Evolutionary conservation across 352 stramenopile genomes (phyloP).

Genomic region (Stramenopiles sp.): DNA sequence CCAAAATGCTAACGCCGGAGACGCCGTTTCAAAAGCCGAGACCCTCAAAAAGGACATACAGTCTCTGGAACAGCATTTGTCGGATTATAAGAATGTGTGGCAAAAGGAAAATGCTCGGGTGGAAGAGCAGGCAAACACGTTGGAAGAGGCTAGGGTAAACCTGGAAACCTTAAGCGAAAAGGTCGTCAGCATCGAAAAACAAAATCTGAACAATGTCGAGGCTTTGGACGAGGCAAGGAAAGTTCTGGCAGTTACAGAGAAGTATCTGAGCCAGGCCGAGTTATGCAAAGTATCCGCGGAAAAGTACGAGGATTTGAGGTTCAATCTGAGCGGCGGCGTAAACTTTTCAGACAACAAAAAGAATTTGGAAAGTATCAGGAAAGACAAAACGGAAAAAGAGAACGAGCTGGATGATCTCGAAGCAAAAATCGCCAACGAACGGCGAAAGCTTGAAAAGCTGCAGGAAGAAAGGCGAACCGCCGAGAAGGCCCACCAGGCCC

Average conservation of each 20-base stretch:
- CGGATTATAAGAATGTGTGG: not conserved
- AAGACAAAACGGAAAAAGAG: not conserved
- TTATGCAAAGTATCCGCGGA: not conserved
- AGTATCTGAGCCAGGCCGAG: not conserved
- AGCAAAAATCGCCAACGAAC: not conserved
- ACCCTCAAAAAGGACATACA: not conserved
- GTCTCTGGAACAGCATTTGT: not conserved
- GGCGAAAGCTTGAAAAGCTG: not conserved
- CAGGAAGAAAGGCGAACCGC: not conserved
- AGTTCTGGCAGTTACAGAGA: not conserved
- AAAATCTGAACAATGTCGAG: not conserved
- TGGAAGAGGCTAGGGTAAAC: not conserved
- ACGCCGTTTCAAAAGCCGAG: not conserved
- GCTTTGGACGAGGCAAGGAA: not conserved
- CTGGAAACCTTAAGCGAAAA: not conserved
- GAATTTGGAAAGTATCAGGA: not conserved
- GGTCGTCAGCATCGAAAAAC: not conserved
- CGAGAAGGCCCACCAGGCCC: not conserved
- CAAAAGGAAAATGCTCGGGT: too few species aligned
- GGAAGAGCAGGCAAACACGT: too few species aligned
- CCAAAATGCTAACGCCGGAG: not conserved
- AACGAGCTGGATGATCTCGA: conserved; percentile 4
- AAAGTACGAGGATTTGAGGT: not conserved
- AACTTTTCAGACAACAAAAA: not conserved
- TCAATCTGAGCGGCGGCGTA: not conserved